These are phyloP conservation scores for Eucalyptus tenuipes DNA, from an alignment of 345 rosid genomes.

Conservation along the genomic window DNA sequence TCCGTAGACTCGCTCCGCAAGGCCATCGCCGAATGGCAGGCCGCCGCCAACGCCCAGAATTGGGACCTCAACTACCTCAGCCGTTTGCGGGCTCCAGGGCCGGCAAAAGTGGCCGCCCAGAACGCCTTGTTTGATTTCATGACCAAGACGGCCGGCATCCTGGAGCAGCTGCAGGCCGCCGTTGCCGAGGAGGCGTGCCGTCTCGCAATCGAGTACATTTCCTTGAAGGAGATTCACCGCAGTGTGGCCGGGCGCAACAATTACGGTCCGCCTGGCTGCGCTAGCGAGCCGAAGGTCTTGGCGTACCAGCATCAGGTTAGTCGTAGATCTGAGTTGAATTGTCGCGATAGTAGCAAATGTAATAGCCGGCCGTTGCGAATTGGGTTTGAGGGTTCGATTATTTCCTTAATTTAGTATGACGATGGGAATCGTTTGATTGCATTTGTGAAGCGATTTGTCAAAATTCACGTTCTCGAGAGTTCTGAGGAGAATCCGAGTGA, in stretches of 20 bases:
- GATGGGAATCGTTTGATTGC: too few relatives aligned
- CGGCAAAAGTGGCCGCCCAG: too few relatives aligned
- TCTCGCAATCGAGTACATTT: conserved; percentile 48
- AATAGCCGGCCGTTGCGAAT: background rate
- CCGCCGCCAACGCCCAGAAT: too few relatives aligned
- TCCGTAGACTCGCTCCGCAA: too few relatives aligned
- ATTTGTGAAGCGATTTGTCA: too few relatives aligned
- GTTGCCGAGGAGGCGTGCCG: conserved; percentile 70
- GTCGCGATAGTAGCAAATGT: background rate
- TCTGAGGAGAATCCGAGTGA: too few relatives aligned
- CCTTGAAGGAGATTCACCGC: conserved; percentile 62
- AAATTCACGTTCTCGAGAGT: too few relatives aligned
- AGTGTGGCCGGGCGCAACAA: conserved; percentile 91
- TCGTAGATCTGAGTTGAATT: background rate
- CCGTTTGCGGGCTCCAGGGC: too few relatives aligned
- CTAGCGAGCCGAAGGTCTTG: conserved; percentile 73
- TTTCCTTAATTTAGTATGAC: too few relatives aligned
- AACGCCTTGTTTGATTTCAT: too few relatives aligned
- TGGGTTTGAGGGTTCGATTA: background rate
- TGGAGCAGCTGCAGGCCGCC: conserved; percentile 51
- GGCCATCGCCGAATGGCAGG: too few relatives aligned
- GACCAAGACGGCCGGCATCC: conserved; percentile 56
- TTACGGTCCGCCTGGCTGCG: conserved; percentile 87
- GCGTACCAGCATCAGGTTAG: conserved; percentile 90
- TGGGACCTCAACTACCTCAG: too few relatives aligned